phyloP scores from a whole-genome alignment of 495 filamentous ascomycete genomes.

The Penicillium longicatenatum region DNA sequence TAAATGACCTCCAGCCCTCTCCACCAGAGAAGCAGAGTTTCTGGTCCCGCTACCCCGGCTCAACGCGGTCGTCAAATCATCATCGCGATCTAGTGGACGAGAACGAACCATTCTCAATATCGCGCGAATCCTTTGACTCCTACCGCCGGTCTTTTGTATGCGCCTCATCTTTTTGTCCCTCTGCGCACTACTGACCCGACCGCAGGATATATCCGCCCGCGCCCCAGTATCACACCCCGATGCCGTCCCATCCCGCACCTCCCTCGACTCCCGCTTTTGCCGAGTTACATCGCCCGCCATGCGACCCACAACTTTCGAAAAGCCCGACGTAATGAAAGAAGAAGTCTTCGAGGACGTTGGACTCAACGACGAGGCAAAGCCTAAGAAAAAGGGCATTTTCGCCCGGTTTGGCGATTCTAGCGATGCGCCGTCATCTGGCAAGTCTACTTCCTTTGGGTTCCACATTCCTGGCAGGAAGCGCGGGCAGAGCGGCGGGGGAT shows the following conservation, averaged over 20 bases:
- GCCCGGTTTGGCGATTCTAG: slow-evolving; percentile 74
- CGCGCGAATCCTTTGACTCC: slow-evolving; percentile 96
- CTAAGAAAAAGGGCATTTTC: slow-evolving; percentile 83
- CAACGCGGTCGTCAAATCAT: slow-evolving; percentile 64
- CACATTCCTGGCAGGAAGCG: slow-evolving; percentile 71
- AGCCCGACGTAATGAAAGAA: slow-evolving; percentile 63
- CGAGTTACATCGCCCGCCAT: slow-evolving; percentile 54
- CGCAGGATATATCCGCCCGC: slow-evolving; percentile 87
- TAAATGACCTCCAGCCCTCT: slow-evolving; percentile 65
- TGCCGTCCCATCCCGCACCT: slow-evolving; percentile 62
- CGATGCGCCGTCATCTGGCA: slow-evolving; percentile 40
- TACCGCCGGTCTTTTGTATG: slow-evolving; percentile 94
- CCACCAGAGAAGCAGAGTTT: slow-evolving; percentile 83
- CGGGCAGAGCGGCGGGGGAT: slow-evolving; percentile 70
- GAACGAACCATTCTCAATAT: slow-evolving; percentile 94
- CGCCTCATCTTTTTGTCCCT: not conserved
- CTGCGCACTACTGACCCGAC: slow-evolving; percentile 5
- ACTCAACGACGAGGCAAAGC: slow-evolving; percentile 71
- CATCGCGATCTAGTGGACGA: slow-evolving; percentile 71
- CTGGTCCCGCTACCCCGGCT: slow-evolving; percentile 74
- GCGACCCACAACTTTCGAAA: slow-evolving; percentile 52
- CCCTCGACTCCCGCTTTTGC: slow-evolving; percentile 72
- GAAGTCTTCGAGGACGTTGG: slow-evolving; percentile 91
- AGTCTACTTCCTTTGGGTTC: slow-evolving; percentile 56
- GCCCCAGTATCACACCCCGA: slow-evolving; percentile 70